phyloP scores from a whole-genome alignment of 371 early-diverging fungal species.

The Mortierella sp. region DNA sequence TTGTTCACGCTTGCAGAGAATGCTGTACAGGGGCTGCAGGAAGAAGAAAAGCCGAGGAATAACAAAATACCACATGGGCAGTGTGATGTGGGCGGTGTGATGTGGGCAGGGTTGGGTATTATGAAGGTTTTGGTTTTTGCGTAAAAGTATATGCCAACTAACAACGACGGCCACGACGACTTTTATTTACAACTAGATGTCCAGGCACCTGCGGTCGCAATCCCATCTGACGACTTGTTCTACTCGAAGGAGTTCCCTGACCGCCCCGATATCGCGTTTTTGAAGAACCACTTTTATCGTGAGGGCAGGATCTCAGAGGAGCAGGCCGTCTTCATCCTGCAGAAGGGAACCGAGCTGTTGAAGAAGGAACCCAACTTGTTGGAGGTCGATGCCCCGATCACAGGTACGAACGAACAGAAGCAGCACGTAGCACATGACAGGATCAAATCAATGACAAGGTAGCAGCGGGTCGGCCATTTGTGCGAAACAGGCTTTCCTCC shows the following conservation, averaged over 20 bases:
- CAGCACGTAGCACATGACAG: not conserved
- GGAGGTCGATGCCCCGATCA: constrained; percentile 92
- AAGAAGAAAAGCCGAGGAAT: not conserved
- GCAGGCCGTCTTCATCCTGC: constrained; percentile 91
- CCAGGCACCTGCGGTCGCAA: constrained; percentile 67
- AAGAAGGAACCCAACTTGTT: constrained; percentile 87
- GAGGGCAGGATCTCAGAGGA: constrained; percentile 94
- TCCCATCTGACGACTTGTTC: constrained; percentile 68
- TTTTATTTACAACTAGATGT: constrained; percentile 56
- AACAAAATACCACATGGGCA: not conserved
- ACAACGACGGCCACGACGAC: not conserved
- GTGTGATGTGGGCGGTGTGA: too few species aligned
- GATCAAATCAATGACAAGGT: not conserved
- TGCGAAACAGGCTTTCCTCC: too few species aligned
- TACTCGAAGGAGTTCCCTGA: constrained; percentile 74
- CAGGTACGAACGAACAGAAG: constrained; percentile 65
- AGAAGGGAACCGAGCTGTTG: constrained; percentile 80
- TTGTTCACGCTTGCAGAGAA: not conserved
- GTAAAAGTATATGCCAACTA: not conserved
- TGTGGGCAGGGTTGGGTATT: not conserved
- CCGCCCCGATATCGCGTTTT: constrained; percentile 84
- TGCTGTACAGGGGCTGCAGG: not conserved
- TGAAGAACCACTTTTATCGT: constrained; percentile 89
- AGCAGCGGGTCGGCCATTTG: too few species aligned
- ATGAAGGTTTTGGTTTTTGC: not conserved